Base-by-base conservation (phyloP, 139 green algal species). In the Chlorella sp. region DNA sequence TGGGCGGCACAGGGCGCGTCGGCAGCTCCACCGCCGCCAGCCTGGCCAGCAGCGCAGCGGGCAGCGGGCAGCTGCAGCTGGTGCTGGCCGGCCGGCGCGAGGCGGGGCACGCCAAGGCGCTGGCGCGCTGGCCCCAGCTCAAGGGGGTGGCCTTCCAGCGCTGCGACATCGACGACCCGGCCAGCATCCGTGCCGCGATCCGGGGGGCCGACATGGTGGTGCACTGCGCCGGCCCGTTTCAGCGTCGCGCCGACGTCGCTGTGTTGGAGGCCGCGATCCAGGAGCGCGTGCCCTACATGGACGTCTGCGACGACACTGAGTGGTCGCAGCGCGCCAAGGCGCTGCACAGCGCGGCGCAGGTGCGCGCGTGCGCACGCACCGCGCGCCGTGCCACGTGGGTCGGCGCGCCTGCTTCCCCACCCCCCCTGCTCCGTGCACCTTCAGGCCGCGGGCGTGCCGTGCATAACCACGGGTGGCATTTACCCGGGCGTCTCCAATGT, bases 161-260 rank as follows among this genome's bases (percentile, higher is more conserved):
- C 23, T 73, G 65, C 50, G 71, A 88, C 79, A 87, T 90, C 61
- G 79, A 83, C 67, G 65, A 89, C 55, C 21, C 69, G 27, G 71
- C 76, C 29, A 86, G 76, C 27, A 56, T 90, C 36, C 50, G 33
- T 3, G 45, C 45, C 11, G 73, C 62, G 23, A 62, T 79, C 7
- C 43, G 48, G 5, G 73, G 73, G 0, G 73, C 63, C 0, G 73
- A 79, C 50, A 40, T 79, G 27, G 62, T 73, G 45, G 85, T 98
- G 17, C 94, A 98, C 74, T 79, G 86, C 11, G 95, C 95, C 2
- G 95, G 95, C 2, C 95, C 96, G 40, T 99, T 99, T 84, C 96
- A 99, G 86, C 83, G 89, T 38, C 61, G 76, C 21, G 19, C 41
- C 50, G 31, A 63, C 31, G 77, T 55, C 41, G n/a, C 27, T 12